Evolutionary conservation across 352 stramenopile genomes (phyloP).

Genomic region (Globisporangium cylindrosporum): DNA sequence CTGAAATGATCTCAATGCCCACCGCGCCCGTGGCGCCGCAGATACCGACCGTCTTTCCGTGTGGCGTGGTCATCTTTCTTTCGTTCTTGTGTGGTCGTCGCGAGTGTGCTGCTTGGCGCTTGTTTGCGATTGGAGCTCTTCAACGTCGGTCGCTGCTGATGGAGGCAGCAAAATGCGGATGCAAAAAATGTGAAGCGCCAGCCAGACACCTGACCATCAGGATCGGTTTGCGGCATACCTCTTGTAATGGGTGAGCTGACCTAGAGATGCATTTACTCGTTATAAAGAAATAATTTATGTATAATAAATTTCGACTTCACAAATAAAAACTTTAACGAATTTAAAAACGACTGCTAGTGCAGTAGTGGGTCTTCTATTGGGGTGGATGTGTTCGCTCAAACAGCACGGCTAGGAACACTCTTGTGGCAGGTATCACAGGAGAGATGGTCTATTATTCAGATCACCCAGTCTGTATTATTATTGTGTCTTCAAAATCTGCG

Average conservation of each 20-base stretch:
- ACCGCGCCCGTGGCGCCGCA: constrained; percentile 92
- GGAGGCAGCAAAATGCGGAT: constrained; percentile 4
- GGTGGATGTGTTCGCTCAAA: constrained; percentile 21
- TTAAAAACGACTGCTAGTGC: neutral
- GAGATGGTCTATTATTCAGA: neutral
- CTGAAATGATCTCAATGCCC: constrained; percentile 95
- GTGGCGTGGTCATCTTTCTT: constrained; percentile 42
- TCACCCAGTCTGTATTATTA: neutral
- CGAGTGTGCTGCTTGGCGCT: constrained; percentile 8
- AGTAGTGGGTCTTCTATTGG: constrained; percentile 1
- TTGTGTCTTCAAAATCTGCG: neutral
- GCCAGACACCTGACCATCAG: no score
- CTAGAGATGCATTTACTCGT: neutral
- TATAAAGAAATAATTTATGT: no score
- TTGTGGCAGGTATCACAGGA: constrained; percentile 14
- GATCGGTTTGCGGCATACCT: constrained; percentile 6
- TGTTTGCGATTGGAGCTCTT: constrained; percentile 11
- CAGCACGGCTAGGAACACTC: constrained; percentile 10
- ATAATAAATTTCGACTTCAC: neutral
- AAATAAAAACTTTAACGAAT: neutral
- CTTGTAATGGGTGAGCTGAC: neutral
- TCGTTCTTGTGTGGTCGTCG: neutral
- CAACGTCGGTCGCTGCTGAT: constrained; percentile 4
- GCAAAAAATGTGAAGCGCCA: neutral
- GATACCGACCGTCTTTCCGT: constrained; percentile 73